Base-by-base conservation (phyloP, 2,329 filamentous ascomycete species). In the Chaetomium sp. region DNA sequence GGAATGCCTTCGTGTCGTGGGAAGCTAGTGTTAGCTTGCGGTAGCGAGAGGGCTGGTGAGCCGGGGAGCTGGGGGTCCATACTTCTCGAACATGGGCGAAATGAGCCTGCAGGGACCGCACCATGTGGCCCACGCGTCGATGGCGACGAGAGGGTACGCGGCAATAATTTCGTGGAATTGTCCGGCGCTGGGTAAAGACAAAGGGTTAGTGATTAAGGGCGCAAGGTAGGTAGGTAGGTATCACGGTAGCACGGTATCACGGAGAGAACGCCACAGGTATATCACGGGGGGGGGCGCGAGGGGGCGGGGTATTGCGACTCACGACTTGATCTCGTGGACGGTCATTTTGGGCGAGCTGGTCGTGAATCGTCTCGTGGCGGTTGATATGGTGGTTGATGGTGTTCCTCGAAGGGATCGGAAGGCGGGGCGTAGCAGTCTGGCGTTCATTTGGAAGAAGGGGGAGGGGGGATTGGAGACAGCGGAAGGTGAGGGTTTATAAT, bases 61-160 rank as follows among this genome's bases (percentile, higher is more conserved):
- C n/a, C n/a, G 51, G 29, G 61, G 29, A 16, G 62, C 45, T 53
- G 21, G 63, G 16, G 60, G 69, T 33, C 31, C 33, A 19, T 50
- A 89, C 84, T 88, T 83, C 72, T 83, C 84, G 64, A 97, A 81
- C 68, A 87, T 78, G 65, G 93, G 94, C 21, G 92, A 87, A 73
- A 97, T 95, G 73, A 88, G 85, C 83, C 93, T 97, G 90, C 94
- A 98, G 66, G 94, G 94, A 66, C 92, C 93, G 82, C 94, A 98
- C 93, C 93, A 97, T 68, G 82, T 87, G 63, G 93, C 93, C 78
- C 90, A 93, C 81, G 87, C 93, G 82, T 98, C 94, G 74, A 98
- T 81, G 67, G 97, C 81, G 71, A 96, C 85, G 69, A 90, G 71
- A 35, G 73, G 73, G 63, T 79, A 70, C 65, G 72, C 72, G 56